These are phyloP conservation scores for Populus tremula DNA, from an alignment of 345 rosid species.

Conservation along the genomic window DNA sequence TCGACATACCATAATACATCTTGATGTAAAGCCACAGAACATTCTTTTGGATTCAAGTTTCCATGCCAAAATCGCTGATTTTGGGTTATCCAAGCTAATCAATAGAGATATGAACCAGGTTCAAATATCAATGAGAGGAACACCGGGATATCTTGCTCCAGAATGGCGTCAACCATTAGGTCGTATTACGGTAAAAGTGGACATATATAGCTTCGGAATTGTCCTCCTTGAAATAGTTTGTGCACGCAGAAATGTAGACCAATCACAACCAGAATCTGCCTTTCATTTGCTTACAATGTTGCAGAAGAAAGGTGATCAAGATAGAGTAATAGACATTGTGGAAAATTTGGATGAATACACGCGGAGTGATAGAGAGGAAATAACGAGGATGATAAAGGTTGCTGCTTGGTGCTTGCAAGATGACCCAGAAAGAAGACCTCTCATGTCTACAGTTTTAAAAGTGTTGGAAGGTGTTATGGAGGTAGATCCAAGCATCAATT, in stretches of 20 bases:
- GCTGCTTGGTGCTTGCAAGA: neutral
- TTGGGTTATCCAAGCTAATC: slow-evolving; percentile 12
- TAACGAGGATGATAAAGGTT: neutral
- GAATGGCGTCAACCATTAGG: neutral
- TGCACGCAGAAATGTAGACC: neutral
- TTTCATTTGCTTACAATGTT: neutral
- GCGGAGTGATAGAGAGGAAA: neutral
- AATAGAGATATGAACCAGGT: neutral
- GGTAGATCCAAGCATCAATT: neutral
- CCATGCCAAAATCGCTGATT: slow-evolving; percentile 17
- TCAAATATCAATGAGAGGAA: slow-evolving; percentile 13
- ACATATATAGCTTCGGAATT: slow-evolving; percentile 17
- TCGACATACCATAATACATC: slow-evolving; percentile 5
- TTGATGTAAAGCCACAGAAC: slow-evolving; percentile 16
- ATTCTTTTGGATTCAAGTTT: neutral
- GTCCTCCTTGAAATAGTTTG: slow-evolving; percentile 7
- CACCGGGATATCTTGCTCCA: slow-evolving; percentile 16
- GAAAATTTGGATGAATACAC: neutral
- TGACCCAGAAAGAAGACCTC: neutral
- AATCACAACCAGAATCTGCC: neutral
- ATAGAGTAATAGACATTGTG: neutral
- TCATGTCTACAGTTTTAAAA: neutral
- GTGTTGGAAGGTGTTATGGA: neutral
- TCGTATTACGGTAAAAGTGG: slow-evolving; percentile 3
- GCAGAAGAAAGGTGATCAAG: neutral